Evolutionary conservation across 2,329 filamentous ascomycete genomes (phyloP).

Genomic region (Talaromyces funiculosus): DNA sequence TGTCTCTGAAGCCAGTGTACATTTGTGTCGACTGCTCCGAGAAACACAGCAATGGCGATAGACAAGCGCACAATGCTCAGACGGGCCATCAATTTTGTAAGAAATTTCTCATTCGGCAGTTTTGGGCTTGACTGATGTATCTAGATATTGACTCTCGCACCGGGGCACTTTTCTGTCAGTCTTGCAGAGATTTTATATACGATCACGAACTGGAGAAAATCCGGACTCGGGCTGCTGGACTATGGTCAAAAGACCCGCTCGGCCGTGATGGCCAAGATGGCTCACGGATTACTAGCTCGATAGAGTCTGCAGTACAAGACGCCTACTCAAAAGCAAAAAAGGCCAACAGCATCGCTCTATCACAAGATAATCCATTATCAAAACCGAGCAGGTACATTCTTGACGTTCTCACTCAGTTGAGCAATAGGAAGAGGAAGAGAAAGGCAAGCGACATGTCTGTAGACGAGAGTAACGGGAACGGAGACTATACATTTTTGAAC

Average conservation of each 20-base stretch:
- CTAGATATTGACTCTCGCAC: slow-evolving; percentile 39
- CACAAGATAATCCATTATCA: slow-evolving; percentile 7
- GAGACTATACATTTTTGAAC: neutral
- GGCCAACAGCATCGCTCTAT: slow-evolving; percentile 2
- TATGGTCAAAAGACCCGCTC: slow-evolving; percentile 9
- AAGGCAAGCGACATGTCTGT: slow-evolving; percentile 5
- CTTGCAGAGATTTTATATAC: slow-evolving; percentile 39
- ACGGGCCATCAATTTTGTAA: slow-evolving; percentile 39
- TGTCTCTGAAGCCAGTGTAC: slow-evolving; percentile 35
- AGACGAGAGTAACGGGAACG: slow-evolving; percentile 4
- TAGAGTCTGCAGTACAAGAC: slow-evolving; percentile 11
- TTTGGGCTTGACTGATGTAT: slow-evolving; percentile 9
- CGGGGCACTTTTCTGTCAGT: slow-evolving; percentile 35
- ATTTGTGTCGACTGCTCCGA: slow-evolving; percentile 35
- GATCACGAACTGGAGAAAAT: slow-evolving; percentile 36
- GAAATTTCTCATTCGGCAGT: slow-evolving; percentile 8
- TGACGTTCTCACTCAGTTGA: slow-evolving; percentile 1
- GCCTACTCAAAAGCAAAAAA: slow-evolving; percentile 12
- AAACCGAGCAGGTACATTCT: slow-evolving; percentile 18
- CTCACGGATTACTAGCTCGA: slow-evolving; percentile 6
- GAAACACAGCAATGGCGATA: slow-evolving; percentile 25
- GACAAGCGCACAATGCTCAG: slow-evolving; percentile 32
- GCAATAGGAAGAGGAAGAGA: slow-evolving; percentile 6
- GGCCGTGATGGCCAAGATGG: neutral
- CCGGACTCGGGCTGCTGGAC: slow-evolving; percentile 22